These are phyloP conservation scores for Amniculicola lignicola DNA, from an alignment of 495 filamentous ascomycete species.

Conservation along the genomic window DNA sequence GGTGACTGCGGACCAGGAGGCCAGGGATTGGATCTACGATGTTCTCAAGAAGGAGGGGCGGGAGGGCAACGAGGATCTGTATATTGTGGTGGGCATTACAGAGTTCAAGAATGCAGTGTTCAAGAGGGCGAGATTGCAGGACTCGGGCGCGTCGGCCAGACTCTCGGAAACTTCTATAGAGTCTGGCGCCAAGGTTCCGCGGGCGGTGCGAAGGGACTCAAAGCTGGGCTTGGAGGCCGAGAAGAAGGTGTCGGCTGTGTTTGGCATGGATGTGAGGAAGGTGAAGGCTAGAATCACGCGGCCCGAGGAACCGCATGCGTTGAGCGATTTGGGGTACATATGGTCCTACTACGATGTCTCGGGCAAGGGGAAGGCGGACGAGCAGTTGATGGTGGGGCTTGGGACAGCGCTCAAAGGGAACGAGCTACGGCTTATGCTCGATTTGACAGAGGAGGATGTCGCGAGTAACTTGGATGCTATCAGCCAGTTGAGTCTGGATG, in stretches of 20 bases:
- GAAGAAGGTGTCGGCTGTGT: conserved; percentile 25
- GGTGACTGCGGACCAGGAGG: conserved; percentile 28
- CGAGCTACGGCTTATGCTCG: conserved; percentile 32
- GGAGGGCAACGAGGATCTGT: conserved; percentile 19
- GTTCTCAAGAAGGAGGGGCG: background rate
- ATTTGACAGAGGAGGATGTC: conserved; percentile 29
- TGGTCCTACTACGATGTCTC: conserved; percentile 30
- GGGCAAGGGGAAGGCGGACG: conserved; percentile 8
- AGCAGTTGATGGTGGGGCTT: conserved; percentile 34
- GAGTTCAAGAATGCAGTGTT: conserved; percentile 35
- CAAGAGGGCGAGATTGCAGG: conserved; percentile 31
- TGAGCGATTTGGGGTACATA: conserved; percentile 14
- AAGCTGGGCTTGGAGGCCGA: conserved; percentile 24
- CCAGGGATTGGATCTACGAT: conserved; percentile 28
- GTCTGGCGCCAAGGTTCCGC: conserved; percentile 28
- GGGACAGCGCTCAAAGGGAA: conserved; percentile 30
- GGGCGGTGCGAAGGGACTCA: conserved; percentile 23
- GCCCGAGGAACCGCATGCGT: conserved; percentile 24
- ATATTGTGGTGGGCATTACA: conserved; percentile 31
- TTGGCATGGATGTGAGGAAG: conserved; percentile 31
- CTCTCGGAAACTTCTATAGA: conserved; percentile 29
- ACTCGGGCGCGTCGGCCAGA: conserved; percentile 23
- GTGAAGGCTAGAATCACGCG: conserved; percentile 19
- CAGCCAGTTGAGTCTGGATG: conserved; percentile 29
- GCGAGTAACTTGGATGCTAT: conserved; percentile 28